A percentile compares a stretch with the other conserved stretches of the same genome.
phyloP scores from a whole-genome alignment of 192 early-diverging fungal species.

The Linnemannia elongata region DNA sequence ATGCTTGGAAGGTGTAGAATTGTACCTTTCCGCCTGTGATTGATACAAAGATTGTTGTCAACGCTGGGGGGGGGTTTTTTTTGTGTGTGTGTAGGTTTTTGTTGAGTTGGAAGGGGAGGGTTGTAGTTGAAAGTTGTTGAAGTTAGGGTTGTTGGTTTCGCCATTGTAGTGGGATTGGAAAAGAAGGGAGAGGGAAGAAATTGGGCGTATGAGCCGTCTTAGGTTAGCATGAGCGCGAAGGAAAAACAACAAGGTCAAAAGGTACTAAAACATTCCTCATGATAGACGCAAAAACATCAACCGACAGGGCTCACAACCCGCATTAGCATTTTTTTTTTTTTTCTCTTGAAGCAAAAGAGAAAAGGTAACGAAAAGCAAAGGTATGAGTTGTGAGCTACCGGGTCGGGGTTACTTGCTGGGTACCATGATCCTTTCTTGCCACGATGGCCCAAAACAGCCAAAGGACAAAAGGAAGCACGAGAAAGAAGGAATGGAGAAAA shows the following conservation, averaged over 20 bases:
- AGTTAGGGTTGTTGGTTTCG: neutral
- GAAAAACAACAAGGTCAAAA: neutral
- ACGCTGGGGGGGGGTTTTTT: conserved; percentile 21
- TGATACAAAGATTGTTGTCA: conserved; percentile 48
- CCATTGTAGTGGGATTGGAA: neutral
- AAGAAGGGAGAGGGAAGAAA: neutral
- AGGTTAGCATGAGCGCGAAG: neutral
- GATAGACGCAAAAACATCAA: neutral
- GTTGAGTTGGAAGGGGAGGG: too few relatives aligned
- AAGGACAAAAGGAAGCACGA: too few relatives aligned
- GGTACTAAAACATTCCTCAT: neutral
- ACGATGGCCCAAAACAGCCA: too few relatives aligned
- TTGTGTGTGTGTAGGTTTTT: too few relatives aligned
- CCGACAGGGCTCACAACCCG: neutral
- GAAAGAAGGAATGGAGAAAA: neutral
- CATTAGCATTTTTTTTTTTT: neutral
- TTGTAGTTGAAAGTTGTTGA: neutral
- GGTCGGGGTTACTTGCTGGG: neutral
- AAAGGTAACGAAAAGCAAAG: neutral
- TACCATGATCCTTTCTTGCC: too few relatives aligned
- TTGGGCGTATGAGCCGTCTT: neutral
- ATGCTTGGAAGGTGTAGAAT: conserved; percentile 53
- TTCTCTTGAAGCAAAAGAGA: neutral
- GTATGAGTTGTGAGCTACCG: neutral
- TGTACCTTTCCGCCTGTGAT: conserved; percentile 51